Base-by-base conservation (phyloP, 2,329 filamentous ascomycete genomes). In the Albophoma yamanashiensis region DNA sequence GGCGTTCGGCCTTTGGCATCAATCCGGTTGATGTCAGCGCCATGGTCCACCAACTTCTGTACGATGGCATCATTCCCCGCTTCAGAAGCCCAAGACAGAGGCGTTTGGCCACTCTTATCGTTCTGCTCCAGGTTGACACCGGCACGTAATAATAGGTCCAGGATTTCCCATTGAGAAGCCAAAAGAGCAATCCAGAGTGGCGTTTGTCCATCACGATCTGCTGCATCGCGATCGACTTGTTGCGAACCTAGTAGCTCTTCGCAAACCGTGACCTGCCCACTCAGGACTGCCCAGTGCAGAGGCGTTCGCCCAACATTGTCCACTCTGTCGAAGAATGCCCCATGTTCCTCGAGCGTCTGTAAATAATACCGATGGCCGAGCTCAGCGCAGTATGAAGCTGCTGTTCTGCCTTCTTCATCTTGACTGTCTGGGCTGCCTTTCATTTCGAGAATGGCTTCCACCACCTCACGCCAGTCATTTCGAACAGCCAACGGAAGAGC, bases 341-440 rank as follows among this genome's bases (percentile, higher is more conserved):
- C 61, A 0, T 27, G 57, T 0, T 55, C 12, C 20, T 59, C 59
- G 2, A 66, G 50, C 12, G 11, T 25, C 38, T 36, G 38, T 9
- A 64, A 14, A 17, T 59, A 55, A 15, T 11, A 14, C 42, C 60
- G 40, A 31, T 57, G 25, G 3, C 64, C 64, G 22, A 59, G 40
- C 34, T 65, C 60, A 7, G 63, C 64, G 14, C 60, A 61, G 38
- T 63, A 43, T 1, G 63, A 65, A 36, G 60, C 45, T 50, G 61
- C 62, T 2, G 61, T 62, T 50, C 62, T 62, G 7, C 62, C 61
- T 5, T 57, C 52, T 40, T 64, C 38, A n/a, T 64, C 62, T 53
- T 59, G 53, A 36, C 59, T 61, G 36, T 60, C 47, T 1, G 45
- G 27, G 17, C 62, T 57, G 45, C 59, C 62, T 12, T 50, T 55